phyloP scores from a whole-genome alignment of 2,329 filamentous ascomycete genomes.

The Lizonia empirigonia region DNA sequence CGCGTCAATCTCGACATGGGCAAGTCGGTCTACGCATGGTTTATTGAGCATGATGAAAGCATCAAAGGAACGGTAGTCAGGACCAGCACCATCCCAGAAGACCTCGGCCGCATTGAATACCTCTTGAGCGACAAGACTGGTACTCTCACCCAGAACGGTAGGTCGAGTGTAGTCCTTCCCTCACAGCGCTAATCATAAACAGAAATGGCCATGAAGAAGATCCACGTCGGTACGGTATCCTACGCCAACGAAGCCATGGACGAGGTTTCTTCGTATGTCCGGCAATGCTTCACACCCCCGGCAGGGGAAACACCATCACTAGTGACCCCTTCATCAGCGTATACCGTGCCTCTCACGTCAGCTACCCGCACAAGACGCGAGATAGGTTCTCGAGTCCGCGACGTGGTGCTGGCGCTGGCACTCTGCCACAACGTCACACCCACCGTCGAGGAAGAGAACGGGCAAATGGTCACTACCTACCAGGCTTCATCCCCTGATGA shows the following conservation, averaged over 20 bases:
- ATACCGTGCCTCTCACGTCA: conserved; percentile 63
- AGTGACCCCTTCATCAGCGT: conserved; percentile 76
- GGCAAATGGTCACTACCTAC: conserved; percentile 78
- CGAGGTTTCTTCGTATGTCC: conserved; percentile 85
- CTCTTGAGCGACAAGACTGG: conserved; percentile 96
- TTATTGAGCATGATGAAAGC: conserved; percentile 88
- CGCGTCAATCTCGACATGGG: conserved; percentile 97
- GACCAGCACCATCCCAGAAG: conserved; percentile 96
- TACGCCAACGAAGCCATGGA: conserved; percentile 99
- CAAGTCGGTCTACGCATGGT: conserved; percentile 93
- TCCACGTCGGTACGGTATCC: conserved; percentile 96
- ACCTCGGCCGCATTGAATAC: conserved; percentile 94
- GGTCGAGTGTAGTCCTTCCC: conserved; percentile 15
- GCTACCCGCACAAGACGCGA: conserved; percentile 87
- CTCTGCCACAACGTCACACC: conserved; percentile 98
- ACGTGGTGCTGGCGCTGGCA: conserved; percentile 88
- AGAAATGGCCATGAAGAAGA: conserved; percentile 99
- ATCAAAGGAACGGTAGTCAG: conserved; percentile 92
- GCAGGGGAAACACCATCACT: conserved; percentile 51
- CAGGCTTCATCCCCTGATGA: conserved; percentile 98
- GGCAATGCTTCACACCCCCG: conserved; percentile 73
- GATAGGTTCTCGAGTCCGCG: conserved; percentile 89
- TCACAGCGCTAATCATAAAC: conserved; percentile 21
- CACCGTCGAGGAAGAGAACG: conserved; percentile 81
- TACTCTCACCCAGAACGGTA: conserved; percentile 90